A percentile compares a stretch with the other conserved stretches of the same genome.
Conservation (phyloP, 2,329 filamentous ascomycete genomes). For the Clathrospora elynae region DNA sequence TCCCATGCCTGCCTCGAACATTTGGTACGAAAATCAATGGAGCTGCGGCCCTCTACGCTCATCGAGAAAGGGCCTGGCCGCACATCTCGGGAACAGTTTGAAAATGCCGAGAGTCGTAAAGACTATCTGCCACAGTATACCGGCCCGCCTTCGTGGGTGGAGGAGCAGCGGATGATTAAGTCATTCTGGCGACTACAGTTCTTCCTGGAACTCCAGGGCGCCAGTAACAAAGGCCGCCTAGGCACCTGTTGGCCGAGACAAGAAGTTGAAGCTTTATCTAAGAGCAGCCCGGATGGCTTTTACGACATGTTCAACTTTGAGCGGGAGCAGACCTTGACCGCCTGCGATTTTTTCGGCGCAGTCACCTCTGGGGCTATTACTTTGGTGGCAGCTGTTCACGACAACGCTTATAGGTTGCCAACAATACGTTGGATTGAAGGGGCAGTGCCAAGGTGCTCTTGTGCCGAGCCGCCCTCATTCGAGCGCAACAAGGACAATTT, state of each 20-base stretch:
- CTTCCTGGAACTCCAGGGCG: constrained; percentile 11
- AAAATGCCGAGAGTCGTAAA: constrained; percentile 12
- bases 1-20: constrained; percentile 15
- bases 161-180: constrained; percentile 14
- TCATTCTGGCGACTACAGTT: constrained; percentile 14
- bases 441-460: not conserved
- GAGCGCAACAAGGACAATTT: constrained; percentile 10
- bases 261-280: not conserved
- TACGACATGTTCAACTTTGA: not conserved
- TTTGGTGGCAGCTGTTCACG: not conserved
- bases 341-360: constrained; percentile 4
- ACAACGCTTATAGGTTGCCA: not conserved
- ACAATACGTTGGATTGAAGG: not conserved
- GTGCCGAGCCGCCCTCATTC: constrained; percentile 4
- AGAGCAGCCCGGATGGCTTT: constrained; percentile 6
- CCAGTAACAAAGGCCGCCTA: constrained; percentile 2
- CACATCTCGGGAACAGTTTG: constrained; percentile 3
- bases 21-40: constrained; percentile 12
- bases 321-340: constrained; percentile 6
- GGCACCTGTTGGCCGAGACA: not conserved
- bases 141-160: constrained; percentile 10
- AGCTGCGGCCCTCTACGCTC: constrained; percentile 12
- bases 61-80: not conserved
- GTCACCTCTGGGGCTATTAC: constrained; percentile 2
- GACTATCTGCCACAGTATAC: constrained; percentile 15